Evolutionary conservation across 176 grass and related monocot genomes (phyloP), one percentile per base, ranked within the genome.

Genomic region (Tuctoria greenei): DNA sequence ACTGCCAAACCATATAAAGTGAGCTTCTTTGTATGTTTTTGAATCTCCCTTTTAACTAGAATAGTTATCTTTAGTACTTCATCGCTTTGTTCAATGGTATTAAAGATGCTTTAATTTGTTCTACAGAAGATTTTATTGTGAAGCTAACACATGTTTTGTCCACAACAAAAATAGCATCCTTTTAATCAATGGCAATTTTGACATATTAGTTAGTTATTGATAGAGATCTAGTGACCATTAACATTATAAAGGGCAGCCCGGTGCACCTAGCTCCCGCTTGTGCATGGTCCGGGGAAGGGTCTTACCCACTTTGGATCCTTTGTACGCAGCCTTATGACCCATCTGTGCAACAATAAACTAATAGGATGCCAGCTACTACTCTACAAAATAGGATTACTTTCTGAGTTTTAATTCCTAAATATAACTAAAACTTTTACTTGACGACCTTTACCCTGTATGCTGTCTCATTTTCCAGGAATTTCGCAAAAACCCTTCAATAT

Each of bases 1-100:
- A 71, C 82, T 94, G 71, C 91, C 87, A 62, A 88, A 88, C 52
- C 91, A 98, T 85, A 92, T 90, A 92, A 90, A 85, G 91, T 92
- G 51, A 69, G 24, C 55, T 88, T 41, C 71, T 59, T 84, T 87
- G 14, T 62, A 26, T 58, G 10, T 26, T 26, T 26, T 10, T 54
- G 50, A 54, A 57, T 25, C n/a, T 57, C 1, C 74, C 24, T 61
- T 46, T 79, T 23, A 46, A 78, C 50, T 72, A 45, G 34, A 67
- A 44, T 56, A 18, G 41, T 71, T 64, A 56, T 59, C 21, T 69
- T 26, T 69, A 14, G n/a, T 43, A 5, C 65, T 56, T 75, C 52
- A 41, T 58, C 1, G 8, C 17, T 49, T 49, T 82, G 35, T 82
- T 18, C 39, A 82, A 20, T 47, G 54, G 4, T 41, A 49, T 72